Conservation (phyloP, 495 filamentous ascomycete genomes). For the Cryomyces minteri region DNA sequence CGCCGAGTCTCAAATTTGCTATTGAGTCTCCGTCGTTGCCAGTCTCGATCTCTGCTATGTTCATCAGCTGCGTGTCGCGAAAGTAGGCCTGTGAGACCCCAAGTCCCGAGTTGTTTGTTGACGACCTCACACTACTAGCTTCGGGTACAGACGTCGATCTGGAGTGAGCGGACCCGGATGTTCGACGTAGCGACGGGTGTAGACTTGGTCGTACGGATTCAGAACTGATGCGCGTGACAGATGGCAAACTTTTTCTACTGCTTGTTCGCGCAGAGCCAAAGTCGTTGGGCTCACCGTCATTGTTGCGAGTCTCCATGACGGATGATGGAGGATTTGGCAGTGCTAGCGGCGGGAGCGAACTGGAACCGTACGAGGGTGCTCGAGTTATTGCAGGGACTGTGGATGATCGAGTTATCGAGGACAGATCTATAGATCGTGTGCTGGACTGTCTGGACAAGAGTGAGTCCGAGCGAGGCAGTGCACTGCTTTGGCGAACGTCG, state of each 20-base stretch:
- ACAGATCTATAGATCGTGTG: too few relatives aligned
- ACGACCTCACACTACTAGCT: not conserved
- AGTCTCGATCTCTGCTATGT: conserved; percentile 26
- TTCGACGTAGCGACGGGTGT: not conserved
- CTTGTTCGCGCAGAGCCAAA: conserved; percentile 1
- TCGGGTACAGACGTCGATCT: conserved; percentile 11
- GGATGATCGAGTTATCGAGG: too few relatives aligned
- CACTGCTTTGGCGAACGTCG: too few relatives aligned
- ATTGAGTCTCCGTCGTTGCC: conserved; percentile 46
- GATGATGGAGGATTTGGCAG: too few relatives aligned
- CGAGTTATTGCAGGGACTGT: too few relatives aligned
- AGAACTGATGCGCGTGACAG: conserved; percentile 24
- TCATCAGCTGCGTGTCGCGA: conserved; percentile 25
- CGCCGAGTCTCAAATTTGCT: conserved; percentile 69
- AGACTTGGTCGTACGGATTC: conserved; percentile 19
- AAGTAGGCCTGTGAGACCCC: conserved; percentile 7
- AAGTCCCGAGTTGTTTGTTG: conserved; percentile 14
- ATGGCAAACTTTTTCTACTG: conserved; percentile 21
- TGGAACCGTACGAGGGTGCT: too few relatives aligned
- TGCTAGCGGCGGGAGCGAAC: too few relatives aligned
- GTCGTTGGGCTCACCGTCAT: too few relatives aligned
- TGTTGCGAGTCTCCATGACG: too few relatives aligned
- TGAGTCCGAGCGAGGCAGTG: too few relatives aligned
- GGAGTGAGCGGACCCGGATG: conserved; percentile 3
- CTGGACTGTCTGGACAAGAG: too few relatives aligned